Conservation (phyloP, 2,329 filamentous ascomycete genomes). For the Raffaelea arxii region DNA sequence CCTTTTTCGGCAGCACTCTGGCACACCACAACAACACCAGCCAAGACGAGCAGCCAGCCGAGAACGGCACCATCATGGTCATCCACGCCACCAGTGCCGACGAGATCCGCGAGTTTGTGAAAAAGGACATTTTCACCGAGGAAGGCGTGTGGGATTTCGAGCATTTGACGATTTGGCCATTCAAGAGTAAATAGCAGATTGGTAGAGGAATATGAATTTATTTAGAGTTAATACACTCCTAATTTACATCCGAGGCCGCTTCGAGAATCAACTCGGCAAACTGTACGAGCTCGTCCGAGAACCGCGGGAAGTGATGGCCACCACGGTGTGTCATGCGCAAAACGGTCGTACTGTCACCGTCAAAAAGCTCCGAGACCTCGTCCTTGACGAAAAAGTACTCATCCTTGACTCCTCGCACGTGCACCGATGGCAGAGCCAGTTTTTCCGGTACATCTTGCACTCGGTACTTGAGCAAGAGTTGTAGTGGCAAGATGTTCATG, state of each 20-base stretch:
- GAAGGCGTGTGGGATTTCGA: no score
- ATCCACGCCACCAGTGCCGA: no score
- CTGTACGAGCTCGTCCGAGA: background rate
- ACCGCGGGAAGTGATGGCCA: background rate
- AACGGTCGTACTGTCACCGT: background rate
- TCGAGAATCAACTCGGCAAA: background rate
- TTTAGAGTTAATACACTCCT: no score
- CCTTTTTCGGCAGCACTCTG: no score
- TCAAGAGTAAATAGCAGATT: no score
- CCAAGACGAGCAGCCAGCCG: no score
- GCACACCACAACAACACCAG: no score
- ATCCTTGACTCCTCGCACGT: background rate
- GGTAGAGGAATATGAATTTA: no score
- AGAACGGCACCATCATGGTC: no score
- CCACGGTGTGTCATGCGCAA: background rate
- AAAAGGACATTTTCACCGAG: no score
- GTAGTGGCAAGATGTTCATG: background rate
- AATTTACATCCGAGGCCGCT: background rate
- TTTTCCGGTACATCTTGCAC: background rate
- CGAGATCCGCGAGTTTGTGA: no score
- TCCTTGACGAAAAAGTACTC: background rate
- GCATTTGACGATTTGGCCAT: no score
- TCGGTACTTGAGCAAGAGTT: background rate
- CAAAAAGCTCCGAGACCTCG: background rate
- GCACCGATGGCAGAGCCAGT: background rate